These are phyloP conservation scores for Fonsecaea pedrosoi DNA, from an alignment of 2,329 filamentous ascomycete genomes.

Conservation along the genomic window DNA sequence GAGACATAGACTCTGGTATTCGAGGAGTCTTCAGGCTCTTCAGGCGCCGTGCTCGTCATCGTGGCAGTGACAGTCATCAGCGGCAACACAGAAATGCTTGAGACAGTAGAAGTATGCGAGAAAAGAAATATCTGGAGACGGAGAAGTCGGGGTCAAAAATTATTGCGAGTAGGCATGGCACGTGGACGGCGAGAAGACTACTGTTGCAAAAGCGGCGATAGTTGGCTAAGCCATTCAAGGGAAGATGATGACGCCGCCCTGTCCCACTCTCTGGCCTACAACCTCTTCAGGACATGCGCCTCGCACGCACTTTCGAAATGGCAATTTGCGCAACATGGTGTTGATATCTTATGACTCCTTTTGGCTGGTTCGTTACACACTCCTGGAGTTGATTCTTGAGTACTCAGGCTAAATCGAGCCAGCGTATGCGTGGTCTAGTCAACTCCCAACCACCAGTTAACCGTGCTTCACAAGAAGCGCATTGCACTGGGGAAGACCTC, in stretches of 20 bases:
- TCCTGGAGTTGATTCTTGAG: too few relatives aligned
- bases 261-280: too few relatives aligned
- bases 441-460: neutral
- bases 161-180: neutral
- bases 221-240: too few relatives aligned
- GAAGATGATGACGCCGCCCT: too few relatives aligned
- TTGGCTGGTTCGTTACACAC: too few relatives aligned
- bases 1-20: conserved; percentile 72
- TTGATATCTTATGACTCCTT: too few relatives aligned
- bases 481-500: neutral
- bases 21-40: conserved; percentile 20
- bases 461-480: neutral
- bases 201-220: neutral
- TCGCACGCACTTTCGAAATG: too few relatives aligned
- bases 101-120: neutral
- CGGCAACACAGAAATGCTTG: neutral
- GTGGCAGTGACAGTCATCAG: neutral
- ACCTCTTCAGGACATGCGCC: too few relatives aligned
- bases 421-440: too few relatives aligned
- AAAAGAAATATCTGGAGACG: neutral
- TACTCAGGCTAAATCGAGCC: too few relatives aligned
- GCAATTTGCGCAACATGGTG: too few relatives aligned
- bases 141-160: neutral
- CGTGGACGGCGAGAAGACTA: too few relatives aligned
- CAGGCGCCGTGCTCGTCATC: conserved; percentile 1